A percentile compares a stretch with the other conserved stretches of the same genome.
Evolutionary conservation across 257 asterid genomes (phyloP).

Genomic region (Jacaranda mimosifolia): DNA sequence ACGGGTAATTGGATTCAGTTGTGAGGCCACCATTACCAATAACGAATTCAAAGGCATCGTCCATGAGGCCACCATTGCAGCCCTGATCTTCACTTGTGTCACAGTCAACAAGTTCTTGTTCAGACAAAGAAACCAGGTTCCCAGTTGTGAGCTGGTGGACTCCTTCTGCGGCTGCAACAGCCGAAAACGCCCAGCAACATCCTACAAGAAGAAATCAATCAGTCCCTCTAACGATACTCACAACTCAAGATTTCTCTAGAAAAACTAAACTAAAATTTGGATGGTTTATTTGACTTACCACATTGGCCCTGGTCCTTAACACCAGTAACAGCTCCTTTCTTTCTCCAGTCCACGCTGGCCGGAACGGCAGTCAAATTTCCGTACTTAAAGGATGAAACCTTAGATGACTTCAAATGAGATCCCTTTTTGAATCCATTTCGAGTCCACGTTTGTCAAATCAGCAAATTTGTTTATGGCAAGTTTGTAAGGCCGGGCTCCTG

Average conservation of each 20-base stretch:
- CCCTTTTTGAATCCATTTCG: slow-evolving; percentile 44
- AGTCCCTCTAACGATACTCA: not conserved
- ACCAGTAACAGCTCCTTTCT: slow-evolving; percentile 56
- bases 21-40: slow-evolving; percentile 36
- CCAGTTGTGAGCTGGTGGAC: slow-evolving; percentile 39
- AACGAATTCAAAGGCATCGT: slow-evolving; percentile 40
- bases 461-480: slow-evolving; percentile 53
- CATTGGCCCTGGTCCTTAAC: slow-evolving; percentile 59
- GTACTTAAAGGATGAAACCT: slow-evolving; percentile 42
- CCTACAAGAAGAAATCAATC: slow-evolving; percentile 20
- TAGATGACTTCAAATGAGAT: slow-evolving; percentile 14
- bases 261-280: not conserved
- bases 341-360: slow-evolving; percentile 51
- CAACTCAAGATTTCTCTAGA: not conserved
- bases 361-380: slow-evolving; percentile 50
- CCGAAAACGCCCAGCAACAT: slow-evolving; percentile 55
- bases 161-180: slow-evolving; percentile 49
- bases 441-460: slow-evolving; percentile 55
- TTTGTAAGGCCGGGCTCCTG: slow-evolving; percentile 33
- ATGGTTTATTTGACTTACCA: slow-evolving; percentile 34
- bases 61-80: slow-evolving; percentile 46
- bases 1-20: slow-evolving; percentile 44
- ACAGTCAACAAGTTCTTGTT: slow-evolving; percentile 51
- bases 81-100: slow-evolving; percentile 47
- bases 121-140: slow-evolving; percentile 40